Evolutionary conservation across 1,284 basidiomycete species (phyloP).

Genomic region (Boletus holoroseus): DNA sequence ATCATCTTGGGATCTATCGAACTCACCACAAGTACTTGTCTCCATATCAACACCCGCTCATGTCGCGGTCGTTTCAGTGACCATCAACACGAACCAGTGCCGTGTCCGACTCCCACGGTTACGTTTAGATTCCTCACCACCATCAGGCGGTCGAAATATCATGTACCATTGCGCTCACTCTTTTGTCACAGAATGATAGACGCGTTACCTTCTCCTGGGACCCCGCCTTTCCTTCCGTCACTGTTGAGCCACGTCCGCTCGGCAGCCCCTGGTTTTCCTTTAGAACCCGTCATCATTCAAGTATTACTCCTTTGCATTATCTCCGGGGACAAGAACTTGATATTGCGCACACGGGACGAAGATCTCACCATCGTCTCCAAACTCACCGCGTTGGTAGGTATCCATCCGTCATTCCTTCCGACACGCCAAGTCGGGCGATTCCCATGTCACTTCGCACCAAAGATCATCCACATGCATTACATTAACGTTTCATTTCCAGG

Average conservation of each 20-base stretch:
- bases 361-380: slow-evolving; percentile 54
- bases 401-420: background rate
- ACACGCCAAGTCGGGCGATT: slow-evolving; percentile 7
- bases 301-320: slow-evolving; percentile 61
- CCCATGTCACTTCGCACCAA: slow-evolving; percentile 1
- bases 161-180: background rate
- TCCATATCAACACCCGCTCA: slow-evolving; percentile 19
- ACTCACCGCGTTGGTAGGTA: slow-evolving; percentile 53
- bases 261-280: slow-evolving; percentile 42
- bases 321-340: slow-evolving; percentile 54
- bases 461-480: background rate
- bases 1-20: background rate
- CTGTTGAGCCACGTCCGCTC: slow-evolving; percentile 44
- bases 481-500: slow-evolving; percentile 36
- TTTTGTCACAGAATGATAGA: slow-evolving; percentile 10
- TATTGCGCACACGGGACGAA: slow-evolving; percentile 56
- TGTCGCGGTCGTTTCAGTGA: slow-evolving; percentile 6
- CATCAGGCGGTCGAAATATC: background rate
- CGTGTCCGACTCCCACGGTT: slow-evolving; percentile 6
- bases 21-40: slow-evolving; percentile 5
- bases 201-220: slow-evolving; percentile 38
- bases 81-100: slow-evolving; percentile 24
- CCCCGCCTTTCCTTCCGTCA: slow-evolving; percentile 48
- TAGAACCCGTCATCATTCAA: slow-evolving; percentile 61
- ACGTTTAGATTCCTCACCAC: background rate